phyloP scores from a whole-genome alignment of 441 rosid species.

The Cnidoscolus chayamansa region DNA sequence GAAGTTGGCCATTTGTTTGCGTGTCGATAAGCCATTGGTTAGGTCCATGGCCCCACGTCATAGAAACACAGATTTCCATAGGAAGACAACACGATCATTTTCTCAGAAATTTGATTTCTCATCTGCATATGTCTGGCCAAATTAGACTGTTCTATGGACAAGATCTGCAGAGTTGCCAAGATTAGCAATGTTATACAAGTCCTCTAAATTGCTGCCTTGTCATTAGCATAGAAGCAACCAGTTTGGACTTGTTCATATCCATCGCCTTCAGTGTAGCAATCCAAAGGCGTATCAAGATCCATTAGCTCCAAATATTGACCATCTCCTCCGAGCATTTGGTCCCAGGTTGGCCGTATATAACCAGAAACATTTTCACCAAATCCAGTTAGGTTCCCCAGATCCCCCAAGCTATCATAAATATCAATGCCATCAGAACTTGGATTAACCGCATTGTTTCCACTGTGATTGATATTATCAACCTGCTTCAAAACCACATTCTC shows the following conservation, averaged over 20 bases:
- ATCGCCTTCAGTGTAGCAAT: neutral
- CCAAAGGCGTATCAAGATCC: conserved; percentile 28
- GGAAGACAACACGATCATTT: too few relatives aligned
- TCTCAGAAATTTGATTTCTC: too few relatives aligned
- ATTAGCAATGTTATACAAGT: neutral
- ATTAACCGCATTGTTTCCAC: neutral
- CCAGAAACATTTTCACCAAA: neutral
- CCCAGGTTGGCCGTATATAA: neutral
- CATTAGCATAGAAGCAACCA: neutral
- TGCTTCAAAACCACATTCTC: conserved; percentile 15
- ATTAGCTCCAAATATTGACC: conserved; percentile 26
- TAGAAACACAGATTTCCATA: too few relatives aligned
- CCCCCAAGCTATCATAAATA: conserved; percentile 32
- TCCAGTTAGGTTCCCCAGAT: conserved; percentile 26
- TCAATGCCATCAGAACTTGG: conserved; percentile 25
- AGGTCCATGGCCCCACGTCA: too few relatives aligned
- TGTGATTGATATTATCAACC: conserved; percentile 7
- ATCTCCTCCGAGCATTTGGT: conserved; percentile 4
- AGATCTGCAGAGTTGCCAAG: neutral
- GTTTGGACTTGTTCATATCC: neutral
- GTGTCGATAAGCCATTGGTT: too few relatives aligned
- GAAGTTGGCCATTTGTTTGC: too few relatives aligned
- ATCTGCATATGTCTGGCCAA: too few relatives aligned
- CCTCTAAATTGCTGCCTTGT: neutral
- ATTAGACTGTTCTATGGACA: neutral